Evolutionary conservation across 192 early-diverging fungal species (phyloP), one percentile per base, ranked within the genome.

Genomic region (Ramicandelaber brevisporus): DNA sequence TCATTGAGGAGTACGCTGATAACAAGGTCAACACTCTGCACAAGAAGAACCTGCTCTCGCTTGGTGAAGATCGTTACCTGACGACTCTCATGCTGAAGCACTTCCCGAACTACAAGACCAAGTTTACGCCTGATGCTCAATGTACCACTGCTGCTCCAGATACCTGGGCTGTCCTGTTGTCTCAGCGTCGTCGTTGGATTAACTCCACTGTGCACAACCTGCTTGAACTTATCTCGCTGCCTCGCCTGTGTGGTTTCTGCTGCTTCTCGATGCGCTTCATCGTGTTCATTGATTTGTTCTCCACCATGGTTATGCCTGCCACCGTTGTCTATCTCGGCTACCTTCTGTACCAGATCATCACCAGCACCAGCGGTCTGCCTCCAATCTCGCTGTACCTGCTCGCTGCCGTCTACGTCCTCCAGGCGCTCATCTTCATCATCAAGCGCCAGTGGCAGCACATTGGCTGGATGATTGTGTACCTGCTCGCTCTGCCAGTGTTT

Each of bases 201-300:
- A 99, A 99, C 62, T 95, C 88, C 17, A 99, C 95, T 0, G 78
- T 99, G 8, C 95, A 99, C 61, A 99, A 99, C 49, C 56, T 96
- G 43, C 61, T 93, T 36, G 95, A 99, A 49, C 58, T 99, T 20
- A 53, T 89, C 21, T 69, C 84, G 38, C 53, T 99, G 37, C 78
- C 78, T 18, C 86, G 93, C 34, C 70, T 96, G 17, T 96, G 95
- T 37, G 90, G 95, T 16, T 89, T 83, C 67, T 76, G 88, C 52
- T 89, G 85, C 57, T 95, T 93, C 58, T 93, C 88, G 27, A 87
- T 97, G 80, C 73, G 88, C 11, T 86, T 97, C 40, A 72, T 97
- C 20, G 83, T 97, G 30, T 76, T 92, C 44, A 64, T 97, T 30
- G 92, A 97, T 55, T 45, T 97, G 15, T 73, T 93, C 36, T 80